Evolutionary conservation across 2,329 filamentous ascomycete species (phyloP).

Genomic region (Ophiostoma ulmi): DNA sequence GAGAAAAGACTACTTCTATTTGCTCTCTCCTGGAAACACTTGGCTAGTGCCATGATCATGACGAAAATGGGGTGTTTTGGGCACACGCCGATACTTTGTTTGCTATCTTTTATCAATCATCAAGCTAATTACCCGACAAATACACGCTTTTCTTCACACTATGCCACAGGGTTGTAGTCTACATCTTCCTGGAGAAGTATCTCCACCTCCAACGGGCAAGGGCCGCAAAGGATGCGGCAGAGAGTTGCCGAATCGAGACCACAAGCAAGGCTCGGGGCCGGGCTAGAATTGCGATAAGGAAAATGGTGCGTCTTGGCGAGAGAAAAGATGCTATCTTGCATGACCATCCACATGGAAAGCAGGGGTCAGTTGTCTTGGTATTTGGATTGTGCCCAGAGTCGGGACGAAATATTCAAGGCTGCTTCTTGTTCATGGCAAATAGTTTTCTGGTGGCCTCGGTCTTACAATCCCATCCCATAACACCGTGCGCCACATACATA

Average conservation of each 20-base stretch:
- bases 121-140: background rate
- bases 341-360: constrained; percentile 1
- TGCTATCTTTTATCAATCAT: background rate
- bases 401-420: background rate
- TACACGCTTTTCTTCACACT: background rate
- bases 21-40: background rate
- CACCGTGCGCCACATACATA: background rate
- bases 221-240: constrained; percentile 5
- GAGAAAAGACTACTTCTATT: background rate
- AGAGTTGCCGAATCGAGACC: constrained; percentile 6
- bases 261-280: background rate
- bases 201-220: background rate
- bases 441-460: background rate
- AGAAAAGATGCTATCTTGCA: constrained; percentile 4
- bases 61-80: background rate
- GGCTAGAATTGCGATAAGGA: background rate
- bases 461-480: background rate
- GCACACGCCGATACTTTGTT: background rate
- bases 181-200: background rate
- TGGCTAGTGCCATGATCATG: background rate
- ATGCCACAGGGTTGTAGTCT: background rate
- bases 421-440: background rate
- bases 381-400: background rate
- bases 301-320: constrained; percentile 7
- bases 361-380: background rate